Evolutionary conservation across 2,329 filamentous ascomycete genomes (phyloP).

Genomic region (Neocatenulostroma microsporum): DNA sequence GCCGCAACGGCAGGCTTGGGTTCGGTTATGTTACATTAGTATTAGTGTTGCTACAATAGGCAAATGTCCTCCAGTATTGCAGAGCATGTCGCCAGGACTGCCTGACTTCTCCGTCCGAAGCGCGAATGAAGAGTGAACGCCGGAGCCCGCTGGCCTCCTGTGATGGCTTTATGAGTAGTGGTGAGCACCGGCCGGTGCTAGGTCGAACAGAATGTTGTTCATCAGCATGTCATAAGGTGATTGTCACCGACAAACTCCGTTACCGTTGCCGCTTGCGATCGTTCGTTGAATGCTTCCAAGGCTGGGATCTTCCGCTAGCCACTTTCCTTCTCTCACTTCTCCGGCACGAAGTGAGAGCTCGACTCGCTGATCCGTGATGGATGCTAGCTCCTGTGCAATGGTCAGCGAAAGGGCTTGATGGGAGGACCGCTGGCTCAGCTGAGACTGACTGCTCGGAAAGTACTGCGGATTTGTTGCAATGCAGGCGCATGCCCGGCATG

Average conservation of each 20-base stretch:
- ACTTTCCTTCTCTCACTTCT: slow-evolving; percentile 52
- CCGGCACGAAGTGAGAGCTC: slow-evolving; percentile 48
- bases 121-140: too few relatives aligned
- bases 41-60: neutral
- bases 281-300: slow-evolving; percentile 32
- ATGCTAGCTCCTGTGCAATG: slow-evolving; percentile 46
- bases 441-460: slow-evolving; percentile 35
- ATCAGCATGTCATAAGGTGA: slow-evolving; percentile 3
- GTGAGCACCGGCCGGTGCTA: slow-evolving; percentile 1
- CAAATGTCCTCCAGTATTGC: neutral
- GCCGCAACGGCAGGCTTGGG: slow-evolving; percentile 2
- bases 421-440: neutral
- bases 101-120: too few relatives aligned
- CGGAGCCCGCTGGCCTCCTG: too few relatives aligned
- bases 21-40: slow-evolving; percentile 3
- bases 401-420: neutral
- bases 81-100: slow-evolving; percentile 2
- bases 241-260: slow-evolving; percentile 4
- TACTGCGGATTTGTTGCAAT: slow-evolving; percentile 42
- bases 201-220: neutral
- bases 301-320: slow-evolving; percentile 54
- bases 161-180: too few relatives aligned
- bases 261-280: slow-evolving; percentile 2
- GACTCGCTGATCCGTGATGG: slow-evolving; percentile 51
- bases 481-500: slow-evolving; percentile 40